Evolutionary conservation across 2,329 filamentous ascomycete genomes (phyloP).

Genomic region (Hymenoscyphus repandus): DNA sequence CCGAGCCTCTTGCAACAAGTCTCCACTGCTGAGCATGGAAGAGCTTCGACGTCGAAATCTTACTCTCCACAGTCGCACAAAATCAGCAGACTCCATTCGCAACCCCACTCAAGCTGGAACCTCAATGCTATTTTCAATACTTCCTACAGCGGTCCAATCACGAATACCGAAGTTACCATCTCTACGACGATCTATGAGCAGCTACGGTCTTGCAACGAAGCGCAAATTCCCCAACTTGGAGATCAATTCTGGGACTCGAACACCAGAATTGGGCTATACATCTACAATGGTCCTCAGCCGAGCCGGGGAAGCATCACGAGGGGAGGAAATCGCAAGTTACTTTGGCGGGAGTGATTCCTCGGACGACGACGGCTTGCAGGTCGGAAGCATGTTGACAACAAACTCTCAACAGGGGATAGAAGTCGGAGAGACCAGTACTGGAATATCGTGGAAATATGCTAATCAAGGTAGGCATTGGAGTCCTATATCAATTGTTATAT

Average conservation of each 20-base stretch:
- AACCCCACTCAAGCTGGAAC: conserved; percentile 18
- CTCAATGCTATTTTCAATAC: conserved; percentile 47
- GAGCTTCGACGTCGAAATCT: neutral
- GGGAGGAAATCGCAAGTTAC: conserved; percentile 15
- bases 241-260: conserved; percentile 29
- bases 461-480: conserved; percentile 37
- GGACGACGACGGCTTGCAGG: conserved; percentile 18
- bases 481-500: too few relatives aligned
- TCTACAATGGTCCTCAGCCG: conserved; percentile 22
- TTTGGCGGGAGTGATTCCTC: conserved; percentile 14
- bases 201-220: conserved; percentile 16
- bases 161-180: conserved; percentile 47
- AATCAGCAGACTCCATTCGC: conserved; percentile 11
- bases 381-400: neutral
- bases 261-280: conserved; percentile 21
- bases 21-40: neutral
- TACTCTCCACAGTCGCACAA: neutral
- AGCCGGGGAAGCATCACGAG: conserved; percentile 1
- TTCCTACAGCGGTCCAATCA: conserved; percentile 47
- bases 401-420: conserved; percentile 8
- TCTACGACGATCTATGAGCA: conserved; percentile 38
- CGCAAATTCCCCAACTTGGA: conserved; percentile 20
- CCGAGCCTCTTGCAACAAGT: too few relatives aligned
- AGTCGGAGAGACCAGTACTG: conserved; percentile 28
- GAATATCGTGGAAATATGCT: conserved; percentile 47